These are phyloP conservation scores for Lentinus tigrinus DNA, from an alignment of 768 basidiomycete species.

Conservation along the genomic window DNA sequence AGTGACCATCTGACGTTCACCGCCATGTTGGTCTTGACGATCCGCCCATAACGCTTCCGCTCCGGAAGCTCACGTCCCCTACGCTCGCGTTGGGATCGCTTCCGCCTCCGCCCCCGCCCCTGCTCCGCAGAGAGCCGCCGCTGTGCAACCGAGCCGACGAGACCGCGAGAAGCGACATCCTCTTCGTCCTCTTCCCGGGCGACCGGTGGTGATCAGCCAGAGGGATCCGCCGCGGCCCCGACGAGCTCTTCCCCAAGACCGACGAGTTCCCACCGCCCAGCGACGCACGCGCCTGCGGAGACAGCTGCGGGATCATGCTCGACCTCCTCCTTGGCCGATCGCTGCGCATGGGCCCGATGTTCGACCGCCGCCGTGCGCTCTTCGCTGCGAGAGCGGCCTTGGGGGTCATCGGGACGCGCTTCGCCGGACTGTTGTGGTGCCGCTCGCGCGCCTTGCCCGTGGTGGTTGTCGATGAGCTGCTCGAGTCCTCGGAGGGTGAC, in stretches of 20 bases:
- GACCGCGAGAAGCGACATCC: constrained; percentile 50
- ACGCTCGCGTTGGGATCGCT: constrained; percentile 39
- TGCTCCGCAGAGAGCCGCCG: constrained; percentile 23
- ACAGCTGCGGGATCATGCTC: constrained; percentile 75
- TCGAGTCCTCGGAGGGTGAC: constrained; percentile 31
- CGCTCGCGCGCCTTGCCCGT: constrained; percentile 34
- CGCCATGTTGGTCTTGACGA: constrained; percentile 57
- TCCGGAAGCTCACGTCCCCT: constrained; percentile 47
- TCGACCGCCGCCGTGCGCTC: constrained; percentile 59
- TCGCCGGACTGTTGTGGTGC: constrained; percentile 42
- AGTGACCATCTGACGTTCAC: no score
- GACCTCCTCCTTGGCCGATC: constrained; percentile 76
- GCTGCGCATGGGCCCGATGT: constrained; percentile 70
- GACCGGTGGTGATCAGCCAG: constrained; percentile 35
- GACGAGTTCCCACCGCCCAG: constrained; percentile 27
- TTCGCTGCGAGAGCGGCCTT: constrained; percentile 36
- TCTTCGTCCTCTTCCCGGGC: constrained; percentile 59
- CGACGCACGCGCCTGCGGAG: constrained; percentile 42
- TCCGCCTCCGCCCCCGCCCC: constrained; percentile 23
- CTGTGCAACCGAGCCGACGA: constrained; percentile 30
- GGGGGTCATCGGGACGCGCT: constrained; percentile 52
- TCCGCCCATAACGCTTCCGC: constrained; percentile 26
- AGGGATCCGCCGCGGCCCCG: constrained; percentile 41
- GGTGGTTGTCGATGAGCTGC: constrained; percentile 24
- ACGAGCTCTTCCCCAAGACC: constrained; percentile 14